phyloP scores from a whole-genome alignment of 2,329 filamentous ascomycete genomes.

The Daldinia sp. region DNA sequence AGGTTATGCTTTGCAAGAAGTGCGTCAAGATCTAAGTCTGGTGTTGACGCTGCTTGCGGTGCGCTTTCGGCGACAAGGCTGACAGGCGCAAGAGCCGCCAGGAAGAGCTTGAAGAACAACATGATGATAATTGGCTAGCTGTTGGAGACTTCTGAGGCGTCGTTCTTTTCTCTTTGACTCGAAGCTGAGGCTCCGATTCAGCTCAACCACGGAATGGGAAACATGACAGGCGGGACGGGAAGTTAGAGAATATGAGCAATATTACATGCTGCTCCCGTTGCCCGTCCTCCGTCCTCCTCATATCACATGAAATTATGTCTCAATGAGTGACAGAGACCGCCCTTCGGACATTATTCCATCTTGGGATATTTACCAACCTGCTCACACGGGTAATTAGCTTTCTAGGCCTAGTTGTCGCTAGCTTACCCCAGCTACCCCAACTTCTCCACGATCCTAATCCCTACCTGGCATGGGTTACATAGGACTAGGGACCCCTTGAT shows the following conservation, averaged over 20 bases:
- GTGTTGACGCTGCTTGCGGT: slow-evolving; percentile 46
- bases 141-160: slow-evolving; percentile 32
- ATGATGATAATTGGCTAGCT: slow-evolving; percentile 47
- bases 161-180: slow-evolving; percentile 36
- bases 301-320: slow-evolving; percentile 36
- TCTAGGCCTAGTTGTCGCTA: slow-evolving; percentile 21
- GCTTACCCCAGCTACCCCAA: slow-evolving; percentile 42
- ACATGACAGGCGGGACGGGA: slow-evolving; percentile 32
- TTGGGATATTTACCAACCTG: slow-evolving; percentile 33
- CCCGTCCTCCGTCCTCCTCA: slow-evolving; percentile 17
- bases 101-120: slow-evolving; percentile 54
- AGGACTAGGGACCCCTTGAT: slow-evolving; percentile 21
- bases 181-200: slow-evolving; percentile 42
- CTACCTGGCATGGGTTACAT: slow-evolving; percentile 15
- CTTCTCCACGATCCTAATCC: slow-evolving; percentile 37
- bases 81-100: slow-evolving; percentile 53
- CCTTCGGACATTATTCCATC: slow-evolving; percentile 38
- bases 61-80: slow-evolving; percentile 50
- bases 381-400: slow-evolving; percentile 38
- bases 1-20: slow-evolving; percentile 59
- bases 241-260: slow-evolving; percentile 38
- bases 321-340: slow-evolving; percentile 9
- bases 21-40: slow-evolving; percentile 56
- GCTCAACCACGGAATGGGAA: slow-evolving; percentile 36
- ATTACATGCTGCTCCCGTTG: slow-evolving; percentile 22